Percentiles rank a stretch among this genome's conserved stretches.
phyloP scores from a whole-genome alignment of 345 rosid species.

The Fremontodendron californicum region DNA sequence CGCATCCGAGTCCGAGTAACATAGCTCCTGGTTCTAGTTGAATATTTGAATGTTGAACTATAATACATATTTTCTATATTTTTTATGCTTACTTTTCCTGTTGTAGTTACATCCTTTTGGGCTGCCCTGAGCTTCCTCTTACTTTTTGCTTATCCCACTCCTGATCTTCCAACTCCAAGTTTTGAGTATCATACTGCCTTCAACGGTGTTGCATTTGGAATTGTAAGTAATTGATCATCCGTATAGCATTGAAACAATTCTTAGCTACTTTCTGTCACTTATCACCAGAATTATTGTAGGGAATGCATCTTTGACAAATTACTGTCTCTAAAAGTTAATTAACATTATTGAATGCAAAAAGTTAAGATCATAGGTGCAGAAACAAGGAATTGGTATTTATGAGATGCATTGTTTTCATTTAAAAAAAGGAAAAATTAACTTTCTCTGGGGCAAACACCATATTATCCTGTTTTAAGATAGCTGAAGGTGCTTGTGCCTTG shows the following conservation, averaged over 20 bases:
- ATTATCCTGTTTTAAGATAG: background rate
- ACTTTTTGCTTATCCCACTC: slow-evolving; percentile 96
- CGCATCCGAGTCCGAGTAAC: too few species aligned
- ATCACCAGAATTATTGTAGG: background rate
- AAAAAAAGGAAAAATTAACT: background rate
- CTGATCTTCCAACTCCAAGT: slow-evolving; percentile 92
- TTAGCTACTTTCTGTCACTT: background rate
- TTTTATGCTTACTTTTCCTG: background rate
- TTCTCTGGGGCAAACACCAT: background rate
- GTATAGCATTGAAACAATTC: background rate
- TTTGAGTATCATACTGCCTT: slow-evolving; percentile 93
- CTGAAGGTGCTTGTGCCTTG: background rate
- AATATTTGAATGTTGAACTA: background rate
- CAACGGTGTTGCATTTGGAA: slow-evolving; percentile 85
- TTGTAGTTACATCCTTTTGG: slow-evolving; percentile 90
- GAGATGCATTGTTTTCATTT: background rate
- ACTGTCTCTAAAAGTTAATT: background rate
- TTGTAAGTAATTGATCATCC: slow-evolving; percentile 49
- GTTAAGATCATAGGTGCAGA: background rate
- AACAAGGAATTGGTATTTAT: background rate
- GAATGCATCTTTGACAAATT: background rate
- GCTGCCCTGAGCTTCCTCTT: slow-evolving; percentile 74
- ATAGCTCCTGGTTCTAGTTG: background rate
- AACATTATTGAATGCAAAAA: background rate
- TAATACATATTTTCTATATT: slow-evolving; percentile 7